Evolutionary conservation across 768 basidiomycete genomes (phyloP), one percentile per base, ranked within the genome.

Genomic region (Lepiota brunneoincarnata): DNA sequence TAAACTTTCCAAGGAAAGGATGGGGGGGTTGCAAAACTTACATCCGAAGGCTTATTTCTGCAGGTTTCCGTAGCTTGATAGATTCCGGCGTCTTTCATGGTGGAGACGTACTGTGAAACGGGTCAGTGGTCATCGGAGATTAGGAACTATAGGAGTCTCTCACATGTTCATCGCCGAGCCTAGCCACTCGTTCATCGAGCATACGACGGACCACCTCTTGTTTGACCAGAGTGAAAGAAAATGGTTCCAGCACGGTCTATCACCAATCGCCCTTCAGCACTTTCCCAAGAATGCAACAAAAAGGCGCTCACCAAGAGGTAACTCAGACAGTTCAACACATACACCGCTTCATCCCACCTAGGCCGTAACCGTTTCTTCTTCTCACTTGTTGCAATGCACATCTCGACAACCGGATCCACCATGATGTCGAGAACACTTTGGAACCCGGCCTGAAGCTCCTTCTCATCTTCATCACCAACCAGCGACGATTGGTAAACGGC

Each of bases 401-500:
- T 86, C 56, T 84, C 80, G 12, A 96, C 68, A 0, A 86, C 84
- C 0, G 95, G 94, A 63, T 94, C 90, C 20, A 97, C 77, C 72
- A 91, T 90, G 41, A 87, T 80, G 59, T 93, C 87, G 20, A 97
- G 70, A 17, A 96, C 86, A 28, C 80, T 80, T n/a, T 78, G 72
- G 63, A 94, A 91, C 2, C 75, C 75, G 4, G 74, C 65, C 23
- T 60, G 66, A 49, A 72, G 65, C 42, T 74, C 72, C 12, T 63
- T 69, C 38, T 72, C 67, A 38, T 78, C 72, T 56, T 83, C 81
- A 26, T 85, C 82, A 9, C 84, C 88, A 9, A 93, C 74, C 26
- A 95, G 78, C 0, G 94, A 94, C 0, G 89, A 88, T 31, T 91
- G 84, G 67, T 96, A 95, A 4, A 97, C 93, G 0, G 76, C 69